A percentile compares a stretch with the other conserved stretches of the same genome.
phyloP scores from a whole-genome alignment of 768 basidiomycete genomes.

The Auricularia heimuer region DNA sequence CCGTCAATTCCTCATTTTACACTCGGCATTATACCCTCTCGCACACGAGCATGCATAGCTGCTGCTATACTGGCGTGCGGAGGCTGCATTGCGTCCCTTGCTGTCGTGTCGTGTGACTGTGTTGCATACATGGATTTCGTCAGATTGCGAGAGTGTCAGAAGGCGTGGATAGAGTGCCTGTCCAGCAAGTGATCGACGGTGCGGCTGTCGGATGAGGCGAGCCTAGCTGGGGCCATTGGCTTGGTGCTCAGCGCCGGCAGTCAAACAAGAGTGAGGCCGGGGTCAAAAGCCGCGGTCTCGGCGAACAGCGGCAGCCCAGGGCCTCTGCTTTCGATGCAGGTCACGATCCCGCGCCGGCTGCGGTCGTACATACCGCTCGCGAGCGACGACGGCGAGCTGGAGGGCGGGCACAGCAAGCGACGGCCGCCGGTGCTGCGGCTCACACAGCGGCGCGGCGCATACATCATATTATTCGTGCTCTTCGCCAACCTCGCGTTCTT shows the following conservation, averaged over 20 bases:
- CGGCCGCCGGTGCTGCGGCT: neutral
- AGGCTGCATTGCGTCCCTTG: neutral
- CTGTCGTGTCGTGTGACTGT: neutral
- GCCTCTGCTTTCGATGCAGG: neutral
- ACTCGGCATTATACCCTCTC: neutral
- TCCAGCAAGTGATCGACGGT: too few species aligned
- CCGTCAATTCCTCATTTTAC: neutral
- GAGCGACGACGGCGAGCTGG: neutral
- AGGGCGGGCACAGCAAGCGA: neutral
- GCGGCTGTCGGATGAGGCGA: neutral
- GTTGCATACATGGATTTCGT: conserved; percentile 1
- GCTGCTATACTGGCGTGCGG: neutral
- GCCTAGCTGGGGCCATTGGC: too few species aligned
- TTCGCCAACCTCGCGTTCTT: conserved; percentile 2
- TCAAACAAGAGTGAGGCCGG: neutral
- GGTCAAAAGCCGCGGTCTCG: neutral
- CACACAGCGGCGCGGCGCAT: neutral
- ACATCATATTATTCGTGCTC: neutral
- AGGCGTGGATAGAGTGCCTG: too few species aligned
- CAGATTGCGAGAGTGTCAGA: too few species aligned
- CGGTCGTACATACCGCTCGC: neutral
- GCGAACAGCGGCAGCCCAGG: neutral
- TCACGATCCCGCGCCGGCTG: neutral
- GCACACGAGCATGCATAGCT: neutral
- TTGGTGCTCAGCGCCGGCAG: too few species aligned